Conservation (phyloP, 1,139 yeast genomes). For the Diutina neorugosa region DNA sequence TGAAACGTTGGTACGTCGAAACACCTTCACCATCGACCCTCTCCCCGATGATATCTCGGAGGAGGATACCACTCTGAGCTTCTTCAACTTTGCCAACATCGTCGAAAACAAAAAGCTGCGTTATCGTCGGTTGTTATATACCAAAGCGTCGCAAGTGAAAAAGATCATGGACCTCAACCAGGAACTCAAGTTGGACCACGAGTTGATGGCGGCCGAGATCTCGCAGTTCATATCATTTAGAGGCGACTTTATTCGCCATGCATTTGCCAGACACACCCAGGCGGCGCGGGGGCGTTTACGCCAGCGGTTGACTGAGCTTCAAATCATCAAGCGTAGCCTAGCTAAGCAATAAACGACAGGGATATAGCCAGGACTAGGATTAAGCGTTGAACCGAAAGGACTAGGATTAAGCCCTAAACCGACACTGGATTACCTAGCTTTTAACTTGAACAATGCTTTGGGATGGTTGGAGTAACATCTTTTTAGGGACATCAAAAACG, state of each 20-base stretch:
- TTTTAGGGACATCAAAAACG: too few species aligned
- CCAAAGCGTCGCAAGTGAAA: slow-evolving; percentile 23
- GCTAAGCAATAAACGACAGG: not conserved
- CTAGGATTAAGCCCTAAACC: too few species aligned
- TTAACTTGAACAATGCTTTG: too few species aligned
- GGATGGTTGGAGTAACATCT: too few species aligned
- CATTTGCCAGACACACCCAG: slow-evolving; percentile 14
- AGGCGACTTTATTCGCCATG: slow-evolving; percentile 24
- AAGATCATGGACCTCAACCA: slow-evolving; percentile 21
- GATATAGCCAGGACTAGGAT: too few species aligned
- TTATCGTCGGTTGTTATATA: slow-evolving; percentile 19
- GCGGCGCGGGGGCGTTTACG: slow-evolving; percentile 6
- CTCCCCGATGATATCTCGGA: not conserved
- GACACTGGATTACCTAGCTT: too few species aligned
- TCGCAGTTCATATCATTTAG: slow-evolving; percentile 45
- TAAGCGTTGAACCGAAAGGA: too few species aligned
- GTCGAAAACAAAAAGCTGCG: slow-evolving; percentile 22
- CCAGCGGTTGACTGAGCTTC: slow-evolving; percentile 7
- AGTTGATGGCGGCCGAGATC: slow-evolving; percentile 47
- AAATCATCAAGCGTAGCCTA: not conserved
- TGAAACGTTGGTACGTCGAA: not conserved
- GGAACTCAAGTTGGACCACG: slow-evolving; percentile 40
- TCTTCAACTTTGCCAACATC: slow-evolving; percentile 23
- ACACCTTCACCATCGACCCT: not conserved
- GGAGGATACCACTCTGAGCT: slow-evolving; percentile 5